These are phyloP conservation scores for Peniophora sp. DNA, from an alignment of 1,284 basidiomycete species.

Conservation along the genomic window DNA sequence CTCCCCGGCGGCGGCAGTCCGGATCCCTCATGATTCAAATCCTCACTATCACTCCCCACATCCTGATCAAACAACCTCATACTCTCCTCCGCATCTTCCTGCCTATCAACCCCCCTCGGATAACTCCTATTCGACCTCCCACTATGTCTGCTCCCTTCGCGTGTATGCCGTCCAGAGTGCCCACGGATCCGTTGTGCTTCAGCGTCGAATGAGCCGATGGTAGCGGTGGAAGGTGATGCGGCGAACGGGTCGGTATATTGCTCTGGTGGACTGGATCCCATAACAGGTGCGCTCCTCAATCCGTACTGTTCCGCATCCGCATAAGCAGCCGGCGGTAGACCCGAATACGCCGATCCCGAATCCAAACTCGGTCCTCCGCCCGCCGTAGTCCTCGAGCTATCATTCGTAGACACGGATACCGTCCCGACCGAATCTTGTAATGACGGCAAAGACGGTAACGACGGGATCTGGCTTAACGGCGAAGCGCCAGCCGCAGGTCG, in stretches of 20 bases:
- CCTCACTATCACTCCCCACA: conserved; percentile 5
- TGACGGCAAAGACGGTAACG: not conserved
- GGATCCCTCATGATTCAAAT: conserved; percentile 7
- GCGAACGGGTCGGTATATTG: conserved; percentile 22
- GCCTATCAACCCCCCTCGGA: conserved; percentile 18
- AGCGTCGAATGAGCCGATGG: conserved; percentile 18
- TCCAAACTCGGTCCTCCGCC: not conserved
- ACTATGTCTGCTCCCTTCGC: not conserved
- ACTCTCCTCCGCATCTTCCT: conserved; percentile 33
- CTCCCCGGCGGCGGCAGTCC: not conserved
- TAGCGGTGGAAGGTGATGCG: conserved; percentile 21
- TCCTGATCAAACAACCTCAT: conserved; percentile 20
- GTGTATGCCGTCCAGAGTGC: conserved; percentile 11
- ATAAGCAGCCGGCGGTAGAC: conserved; percentile 7
- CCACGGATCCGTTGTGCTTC: conserved; percentile 10
- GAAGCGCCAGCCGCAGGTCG: conserved; percentile 23
- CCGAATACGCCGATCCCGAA: not conserved
- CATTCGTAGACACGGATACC: not conserved
- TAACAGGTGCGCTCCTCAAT: conserved; percentile 24
- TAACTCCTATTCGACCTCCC: conserved; percentile 19
- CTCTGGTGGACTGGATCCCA: conserved; percentile 5
- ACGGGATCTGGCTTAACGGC: not conserved
- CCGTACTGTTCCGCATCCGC: conserved; percentile 10
- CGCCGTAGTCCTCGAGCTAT: not conserved
- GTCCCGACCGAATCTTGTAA: not conserved